A percentile compares a stretch with the other conserved stretches of the same genome.
Evolutionary conservation across 2,329 filamentous ascomycete species (phyloP).

Genomic region (Colletotrichum agaves): DNA sequence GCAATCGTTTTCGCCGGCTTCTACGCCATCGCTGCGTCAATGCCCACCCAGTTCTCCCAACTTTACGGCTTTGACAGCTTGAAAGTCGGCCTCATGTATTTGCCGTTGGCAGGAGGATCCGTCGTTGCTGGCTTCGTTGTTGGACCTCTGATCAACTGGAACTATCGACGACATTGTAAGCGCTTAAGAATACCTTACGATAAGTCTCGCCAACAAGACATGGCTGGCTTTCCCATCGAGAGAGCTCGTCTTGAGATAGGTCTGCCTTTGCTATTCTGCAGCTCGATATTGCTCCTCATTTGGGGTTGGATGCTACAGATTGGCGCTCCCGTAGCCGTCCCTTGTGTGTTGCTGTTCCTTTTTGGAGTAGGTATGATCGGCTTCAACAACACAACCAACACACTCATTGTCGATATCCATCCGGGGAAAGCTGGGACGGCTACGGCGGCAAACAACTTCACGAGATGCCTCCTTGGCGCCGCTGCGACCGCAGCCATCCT

Average conservation of each 20-base stretch:
- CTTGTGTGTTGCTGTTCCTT: constrained; percentile 58
- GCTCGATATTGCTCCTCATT: constrained; percentile 56
- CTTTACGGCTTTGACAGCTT: constrained; percentile 71
- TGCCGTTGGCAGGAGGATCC: constrained; percentile 63
- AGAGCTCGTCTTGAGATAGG: constrained; percentile 60
- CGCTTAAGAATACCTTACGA: constrained; percentile 63
- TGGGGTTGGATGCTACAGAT: constrained; percentile 65
- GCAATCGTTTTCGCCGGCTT: constrained; percentile 61
- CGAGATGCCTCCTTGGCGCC: constrained; percentile 65
- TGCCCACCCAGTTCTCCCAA: constrained; percentile 54
- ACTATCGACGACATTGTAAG: constrained; percentile 71
- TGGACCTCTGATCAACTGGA: constrained; percentile 72
- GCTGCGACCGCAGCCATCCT: constrained; percentile 62
- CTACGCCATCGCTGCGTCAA: constrained; percentile 57
- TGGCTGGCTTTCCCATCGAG: constrained; percentile 63
- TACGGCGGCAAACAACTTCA: constrained; percentile 66
- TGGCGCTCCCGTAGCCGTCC: constrained; percentile 55
- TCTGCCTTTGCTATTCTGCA: constrained; percentile 61
- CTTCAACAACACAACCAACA: constrained; percentile 63
- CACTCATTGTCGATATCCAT: constrained; percentile 67
- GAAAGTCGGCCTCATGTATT: constrained; percentile 63
- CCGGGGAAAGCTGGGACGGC: constrained; percentile 63
- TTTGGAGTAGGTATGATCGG: constrained; percentile 62
- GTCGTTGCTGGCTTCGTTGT: constrained; percentile 56
- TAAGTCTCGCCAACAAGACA: constrained; percentile 61